These are phyloP conservation scores for Acorus calamus DNA, from an alignment of 106 monocot species.

Conservation along the genomic window DNA sequence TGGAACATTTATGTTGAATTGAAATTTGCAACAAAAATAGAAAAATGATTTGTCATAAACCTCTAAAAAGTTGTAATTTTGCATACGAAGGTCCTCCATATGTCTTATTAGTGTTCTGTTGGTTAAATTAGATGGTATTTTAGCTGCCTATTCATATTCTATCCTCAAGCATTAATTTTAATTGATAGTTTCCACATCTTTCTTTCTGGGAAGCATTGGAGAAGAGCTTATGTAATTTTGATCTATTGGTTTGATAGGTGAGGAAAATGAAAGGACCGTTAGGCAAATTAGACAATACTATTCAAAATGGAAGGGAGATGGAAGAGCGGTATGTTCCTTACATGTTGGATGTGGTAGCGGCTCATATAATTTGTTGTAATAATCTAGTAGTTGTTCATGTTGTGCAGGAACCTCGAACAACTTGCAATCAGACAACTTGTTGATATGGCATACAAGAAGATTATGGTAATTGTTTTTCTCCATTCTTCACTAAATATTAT, in stretches of 20 bases:
- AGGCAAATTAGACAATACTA: slow-evolving; percentile 40
- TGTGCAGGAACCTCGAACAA: slow-evolving; percentile 65
- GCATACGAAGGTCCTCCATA: no score
- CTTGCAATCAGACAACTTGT: slow-evolving; percentile 79
- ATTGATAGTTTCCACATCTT: not conserved
- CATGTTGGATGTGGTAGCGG: not conserved
- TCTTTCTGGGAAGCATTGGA: not conserved
- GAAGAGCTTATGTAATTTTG: not conserved
- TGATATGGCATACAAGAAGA: slow-evolving; percentile 56
- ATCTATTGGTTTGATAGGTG: slow-evolving; percentile 19
- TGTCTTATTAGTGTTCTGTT: no score
- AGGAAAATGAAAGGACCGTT: slow-evolving; percentile 40
- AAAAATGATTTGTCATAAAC: no score
- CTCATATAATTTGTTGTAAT: not conserved
- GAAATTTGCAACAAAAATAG: no score
- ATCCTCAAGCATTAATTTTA: not conserved
- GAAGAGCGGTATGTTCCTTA: slow-evolving; percentile 46
- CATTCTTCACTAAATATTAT: not conserved
- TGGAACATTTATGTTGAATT: no score
- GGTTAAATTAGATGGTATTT: no score
- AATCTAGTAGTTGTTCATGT: not conserved
- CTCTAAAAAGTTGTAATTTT: no score
- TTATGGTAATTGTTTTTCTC: slow-evolving; percentile 36
- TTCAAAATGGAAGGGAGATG: slow-evolving; percentile 38
- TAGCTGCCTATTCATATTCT: not conserved